Base-by-base conservation (phyloP, 169 alveolate species). In the Cryptosporidium sp. region DNA sequence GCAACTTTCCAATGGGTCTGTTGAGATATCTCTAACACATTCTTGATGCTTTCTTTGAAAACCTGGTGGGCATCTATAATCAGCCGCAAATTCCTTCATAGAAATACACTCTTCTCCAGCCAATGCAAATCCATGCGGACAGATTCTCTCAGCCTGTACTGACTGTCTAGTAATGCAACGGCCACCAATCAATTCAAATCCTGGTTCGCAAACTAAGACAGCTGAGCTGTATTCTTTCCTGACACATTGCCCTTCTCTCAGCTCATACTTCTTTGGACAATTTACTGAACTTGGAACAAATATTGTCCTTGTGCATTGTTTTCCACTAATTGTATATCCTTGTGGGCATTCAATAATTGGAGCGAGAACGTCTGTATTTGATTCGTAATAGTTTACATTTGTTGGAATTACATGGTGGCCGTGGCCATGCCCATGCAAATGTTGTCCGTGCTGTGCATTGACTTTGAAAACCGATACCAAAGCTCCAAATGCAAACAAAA, bases 1-100 rank as follows among this genome's bases (percentile, higher is more conserved):
- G n/a, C 89, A 80, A 42, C 65, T 80, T 42, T 80, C 89, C 16
- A 80, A 31, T 80, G 89, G 89, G 7, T 80, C 89, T 61, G 89
- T 80, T 16, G 75, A 42, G 9, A 80, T 80, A 48, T 80, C 89
- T 48, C 89, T 60, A 44, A 80, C 89, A 65, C 89, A 80, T 52
- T 80, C 89, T 42, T 80, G 89, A 44, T 80, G 89, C 23, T 80
- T 80, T 12, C 89, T 80, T 33, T 80, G 89, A 31, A 80, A 80
- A 3, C 89, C 89, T n/a, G 89, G 89, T 35, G 89, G 89, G 68
- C 89, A 80, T 48, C 89, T 37, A 33, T 80, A 80, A 33, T 80
- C 89, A 26, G 89, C 89, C 23, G 89, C 23, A 65, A 80, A 80
- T 33, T 80, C 89, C 48, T 80, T 80, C 89, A 80, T 80, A 31